These are phyloP conservation scores for Coniophora puteana DNA, from an alignment of 1,284 basidiomycete species.

Conservation along the genomic window DNA sequence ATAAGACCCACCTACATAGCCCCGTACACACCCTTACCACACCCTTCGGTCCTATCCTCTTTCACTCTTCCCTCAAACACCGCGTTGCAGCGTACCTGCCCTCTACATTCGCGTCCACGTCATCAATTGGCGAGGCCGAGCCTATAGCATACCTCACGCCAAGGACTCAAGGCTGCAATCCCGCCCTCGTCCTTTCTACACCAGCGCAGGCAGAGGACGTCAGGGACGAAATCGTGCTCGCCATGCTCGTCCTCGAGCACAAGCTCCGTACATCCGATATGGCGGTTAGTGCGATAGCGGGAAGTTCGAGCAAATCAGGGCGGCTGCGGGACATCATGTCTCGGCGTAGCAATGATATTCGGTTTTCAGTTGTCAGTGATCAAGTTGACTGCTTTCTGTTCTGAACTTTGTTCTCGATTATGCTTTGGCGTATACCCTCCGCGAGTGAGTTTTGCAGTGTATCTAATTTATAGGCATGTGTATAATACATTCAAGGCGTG, in stretches of 20 bases:
- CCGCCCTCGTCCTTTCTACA: constrained; percentile 10
- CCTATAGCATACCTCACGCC: constrained; percentile 9
- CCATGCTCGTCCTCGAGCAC: constrained; percentile 10
- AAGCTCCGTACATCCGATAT: constrained; percentile 9
- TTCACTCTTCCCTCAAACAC: background rate
- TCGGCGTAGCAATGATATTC: too few relatives aligned
- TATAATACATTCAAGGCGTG: too few relatives aligned
- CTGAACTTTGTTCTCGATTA: too few relatives aligned
- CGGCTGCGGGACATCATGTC: constrained; percentile 4
- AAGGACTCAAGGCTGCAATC: constrained; percentile 3
- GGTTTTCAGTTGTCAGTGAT: too few relatives aligned
- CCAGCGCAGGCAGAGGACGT: constrained; percentile 4
- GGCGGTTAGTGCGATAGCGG: constrained; percentile 3
- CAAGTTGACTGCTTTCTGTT: too few relatives aligned
- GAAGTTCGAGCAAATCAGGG: constrained; percentile 8
- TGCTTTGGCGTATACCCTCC: too few relatives aligned
- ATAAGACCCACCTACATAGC: too few relatives aligned
- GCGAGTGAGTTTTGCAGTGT: too few relatives aligned
- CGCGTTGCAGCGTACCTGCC: background rate
- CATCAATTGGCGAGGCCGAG: constrained; percentile 8
- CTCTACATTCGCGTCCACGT: constrained; percentile 8
- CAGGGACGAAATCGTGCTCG: constrained; percentile 11
- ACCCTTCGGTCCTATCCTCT: background rate
- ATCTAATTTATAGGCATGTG: too few relatives aligned
- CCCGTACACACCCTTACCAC: too few relatives aligned